These are phyloP conservation scores for Microcyclosporella mali DNA, from an alignment of 2,329 filamentous ascomycete species.

Conservation along the genomic window DNA sequence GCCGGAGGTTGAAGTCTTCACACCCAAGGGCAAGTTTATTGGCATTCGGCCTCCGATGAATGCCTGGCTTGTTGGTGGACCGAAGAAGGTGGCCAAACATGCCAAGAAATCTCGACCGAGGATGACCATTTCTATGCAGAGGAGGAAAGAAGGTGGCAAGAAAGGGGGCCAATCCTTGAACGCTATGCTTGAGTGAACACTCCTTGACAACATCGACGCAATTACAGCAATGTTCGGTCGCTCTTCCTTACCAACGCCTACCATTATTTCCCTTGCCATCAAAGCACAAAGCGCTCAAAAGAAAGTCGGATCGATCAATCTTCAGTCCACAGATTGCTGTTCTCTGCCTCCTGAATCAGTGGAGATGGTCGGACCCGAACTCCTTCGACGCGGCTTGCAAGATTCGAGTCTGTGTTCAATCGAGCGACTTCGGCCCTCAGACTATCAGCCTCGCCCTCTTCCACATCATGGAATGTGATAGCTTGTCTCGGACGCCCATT, in stretches of 20 bases:
- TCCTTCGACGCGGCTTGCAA: slow-evolving; percentile 25
- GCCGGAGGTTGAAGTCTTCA: slow-evolving; percentile 79
- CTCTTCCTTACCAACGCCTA: no score
- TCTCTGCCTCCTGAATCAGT: slow-evolving; percentile 13
- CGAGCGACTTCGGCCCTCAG: slow-evolving; percentile 23
- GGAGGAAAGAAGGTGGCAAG: slow-evolving; percentile 41
- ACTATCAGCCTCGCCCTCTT: slow-evolving; percentile 24
- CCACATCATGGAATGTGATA: slow-evolving; percentile 23
- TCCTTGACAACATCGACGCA: no score
- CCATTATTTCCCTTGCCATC: no score
- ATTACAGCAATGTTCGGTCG: no score
- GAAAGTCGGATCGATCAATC: background rate
- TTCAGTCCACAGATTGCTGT: slow-evolving; percentile 5
- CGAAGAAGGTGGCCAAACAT: slow-evolving; percentile 46
- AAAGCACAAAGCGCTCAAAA: background rate
- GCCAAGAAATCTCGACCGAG: slow-evolving; percentile 54
- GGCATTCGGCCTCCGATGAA: slow-evolving; percentile 62
- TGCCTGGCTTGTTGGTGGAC: slow-evolving; percentile 57
- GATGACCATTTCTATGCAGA: slow-evolving; percentile 50
- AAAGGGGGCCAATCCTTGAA: slow-evolving; percentile 5
- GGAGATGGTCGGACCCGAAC: slow-evolving; percentile 16
- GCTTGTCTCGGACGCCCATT: slow-evolving; percentile 12
- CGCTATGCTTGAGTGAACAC: background rate
- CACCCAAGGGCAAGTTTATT: slow-evolving; percentile 76
- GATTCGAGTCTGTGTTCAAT: slow-evolving; percentile 28